Percentiles rank a stretch among this genome's conserved stretches.
Evolutionary conservation across 805 yeast species (phyloP).

Genomic region (Ogataea kodamae): DNA sequence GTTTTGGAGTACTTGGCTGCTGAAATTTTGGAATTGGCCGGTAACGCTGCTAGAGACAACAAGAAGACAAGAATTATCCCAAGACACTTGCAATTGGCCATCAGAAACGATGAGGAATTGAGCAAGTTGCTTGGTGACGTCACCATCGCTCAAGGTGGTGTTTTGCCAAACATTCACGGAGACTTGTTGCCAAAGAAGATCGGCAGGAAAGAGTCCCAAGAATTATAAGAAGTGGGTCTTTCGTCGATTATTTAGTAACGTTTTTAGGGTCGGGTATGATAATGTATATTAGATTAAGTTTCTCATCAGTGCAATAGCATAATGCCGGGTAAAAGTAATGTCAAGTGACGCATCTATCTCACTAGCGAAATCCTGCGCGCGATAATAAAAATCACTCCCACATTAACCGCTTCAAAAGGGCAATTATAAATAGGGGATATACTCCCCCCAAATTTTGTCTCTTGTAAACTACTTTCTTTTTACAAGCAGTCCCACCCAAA

Average conservation of each 20-base stretch:
- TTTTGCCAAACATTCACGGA: slow-evolving; percentile 94
- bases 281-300: slow-evolving; percentile 25
- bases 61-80: slow-evolving; percentile 98
- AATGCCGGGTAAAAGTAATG: slow-evolving; percentile 9
- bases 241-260: slow-evolving; percentile 14
- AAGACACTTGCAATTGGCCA: slow-evolving; percentile 97
- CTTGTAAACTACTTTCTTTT: slow-evolving; percentile 9
- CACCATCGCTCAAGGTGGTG: slow-evolving; percentile 99
- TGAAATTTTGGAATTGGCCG: slow-evolving; percentile 96
- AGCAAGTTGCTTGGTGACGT: slow-evolving; percentile 91
- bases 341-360: too few relatives aligned
- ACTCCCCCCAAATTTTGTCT: slow-evolving; percentile 10
- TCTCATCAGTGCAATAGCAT: slow-evolving; percentile 1
- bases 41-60: slow-evolving; percentile 98
- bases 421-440: slow-evolving; percentile 8
- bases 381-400: slow-evolving; percentile 22
- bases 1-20: slow-evolving; percentile 97
- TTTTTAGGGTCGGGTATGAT: slow-evolving; percentile 16
- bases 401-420: slow-evolving; percentile 15
- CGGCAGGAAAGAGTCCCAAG: slow-evolving; percentile 56
- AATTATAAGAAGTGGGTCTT: slow-evolving; percentile 39
- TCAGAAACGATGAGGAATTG: slow-evolving; percentile 98
- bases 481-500: slow-evolving; percentile 12
- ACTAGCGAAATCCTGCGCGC: too few relatives aligned
- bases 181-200: slow-evolving; percentile 71